Conservation (phyloP, 495 filamentous ascomycete species). For the Pyronema omphalodes region DNA sequence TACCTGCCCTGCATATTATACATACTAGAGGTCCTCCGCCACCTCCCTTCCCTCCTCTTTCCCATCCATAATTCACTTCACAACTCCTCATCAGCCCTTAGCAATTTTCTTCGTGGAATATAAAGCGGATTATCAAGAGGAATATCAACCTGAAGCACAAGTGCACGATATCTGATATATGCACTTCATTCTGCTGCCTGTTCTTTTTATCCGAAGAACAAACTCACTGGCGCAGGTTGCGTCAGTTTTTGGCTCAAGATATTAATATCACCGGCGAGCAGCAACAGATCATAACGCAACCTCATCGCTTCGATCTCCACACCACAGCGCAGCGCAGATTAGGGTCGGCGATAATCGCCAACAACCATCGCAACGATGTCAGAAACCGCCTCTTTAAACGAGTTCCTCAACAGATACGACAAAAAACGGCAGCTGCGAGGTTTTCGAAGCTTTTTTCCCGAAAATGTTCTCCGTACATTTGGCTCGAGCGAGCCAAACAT, state of each 20-base stretch:
- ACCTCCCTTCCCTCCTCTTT: slow-evolving; percentile 8
- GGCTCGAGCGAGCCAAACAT: slow-evolving; percentile 18
- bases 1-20: no score
- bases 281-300: not conserved
- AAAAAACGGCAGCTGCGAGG: slow-evolving; percentile 19
- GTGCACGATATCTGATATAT: not conserved
- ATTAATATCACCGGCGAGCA: not conserved
- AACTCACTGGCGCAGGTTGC: not conserved
- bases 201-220: not conserved
- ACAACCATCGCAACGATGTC: slow-evolving; percentile 12
- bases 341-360: not conserved
- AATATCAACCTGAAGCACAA: no score
- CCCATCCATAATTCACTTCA: slow-evolving; percentile 4
- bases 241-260: not conserved
- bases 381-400: slow-evolving; percentile 17
- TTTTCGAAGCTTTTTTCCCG: slow-evolving; percentile 20
- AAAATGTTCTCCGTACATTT: slow-evolving; percentile 20
- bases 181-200: not conserved
- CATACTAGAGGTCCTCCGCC: not conserved
- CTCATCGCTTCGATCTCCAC: not conserved
- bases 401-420: slow-evolving; percentile 22
- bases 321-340: not conserved
- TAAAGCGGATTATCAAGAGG: no score
- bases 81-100: no score
- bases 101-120: no score